Percentiles rank a stretch among this genome's conserved stretches.
These are phyloP conservation scores for Colletotrichum lupini DNA, from an alignment of 2,329 filamentous ascomycete genomes.

Conservation along the genomic window DNA sequence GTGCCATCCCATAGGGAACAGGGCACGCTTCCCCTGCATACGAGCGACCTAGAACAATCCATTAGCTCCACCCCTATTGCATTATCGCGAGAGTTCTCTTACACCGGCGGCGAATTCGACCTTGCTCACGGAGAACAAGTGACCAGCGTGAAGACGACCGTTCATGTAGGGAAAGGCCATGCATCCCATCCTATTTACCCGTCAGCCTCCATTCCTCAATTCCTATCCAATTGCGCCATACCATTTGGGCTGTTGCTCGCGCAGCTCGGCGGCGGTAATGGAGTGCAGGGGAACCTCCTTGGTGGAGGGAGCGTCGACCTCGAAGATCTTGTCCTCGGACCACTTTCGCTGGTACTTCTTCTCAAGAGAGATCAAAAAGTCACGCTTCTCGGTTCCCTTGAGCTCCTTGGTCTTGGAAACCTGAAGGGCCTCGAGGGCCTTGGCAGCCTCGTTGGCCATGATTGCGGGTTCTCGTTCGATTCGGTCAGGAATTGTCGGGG, in stretches of 20 bases:
- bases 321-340: constrained; percentile 82
- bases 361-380: constrained; percentile 83
- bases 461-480: constrained; percentile 38
- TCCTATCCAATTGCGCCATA: constrained; percentile 71
- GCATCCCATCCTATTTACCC: constrained; percentile 37
- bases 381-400: constrained; percentile 84
- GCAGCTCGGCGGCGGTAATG: constrained; percentile 79
- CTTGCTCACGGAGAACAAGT: constrained; percentile 92
- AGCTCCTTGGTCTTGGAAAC: constrained; percentile 71
- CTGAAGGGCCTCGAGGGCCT: constrained; percentile 62
- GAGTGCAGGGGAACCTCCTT: constrained; percentile 81
- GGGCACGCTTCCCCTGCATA: constrained; percentile 87
- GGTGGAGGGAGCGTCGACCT: constrained; percentile 84
- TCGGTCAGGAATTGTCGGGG: constrained; percentile 1
- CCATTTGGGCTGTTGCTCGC: constrained; percentile 88
- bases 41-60: constrained; percentile 59
- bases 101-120: constrained; percentile 92
- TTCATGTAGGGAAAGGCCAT: constrained; percentile 78
- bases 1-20: constrained; percentile 96
- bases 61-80: neutral
- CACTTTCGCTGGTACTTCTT: constrained; percentile 93
- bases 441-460: constrained; percentile 58
- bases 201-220: neutral
- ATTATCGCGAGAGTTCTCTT: constrained; percentile 17
- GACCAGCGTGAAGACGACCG: constrained; percentile 88